Evolutionary conservation across 2,329 filamentous ascomycete species (phyloP).

Genomic region (Lasiodiplodia gonubiensis): DNA sequence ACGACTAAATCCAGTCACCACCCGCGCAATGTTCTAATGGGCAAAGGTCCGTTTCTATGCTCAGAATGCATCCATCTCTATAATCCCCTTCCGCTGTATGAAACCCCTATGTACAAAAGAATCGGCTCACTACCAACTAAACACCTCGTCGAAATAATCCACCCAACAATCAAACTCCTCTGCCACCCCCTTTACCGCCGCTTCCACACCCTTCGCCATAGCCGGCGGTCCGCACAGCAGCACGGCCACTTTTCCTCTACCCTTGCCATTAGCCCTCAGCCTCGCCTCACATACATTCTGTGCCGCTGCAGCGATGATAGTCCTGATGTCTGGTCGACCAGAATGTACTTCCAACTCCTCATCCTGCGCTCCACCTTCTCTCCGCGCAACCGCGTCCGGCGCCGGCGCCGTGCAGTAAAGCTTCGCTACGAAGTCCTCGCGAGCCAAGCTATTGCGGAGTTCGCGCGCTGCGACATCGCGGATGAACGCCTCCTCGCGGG

Average conservation of each 20-base stretch:
- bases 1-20: too few species aligned
- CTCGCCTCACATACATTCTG: neutral
- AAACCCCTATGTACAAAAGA: neutral
- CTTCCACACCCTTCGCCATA: conserved; percentile 54
- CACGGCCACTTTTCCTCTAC: conserved; percentile 41
- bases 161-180: conserved; percentile 42
- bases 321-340: conserved; percentile 50
- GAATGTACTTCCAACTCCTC: neutral
- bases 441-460: conserved; percentile 34
- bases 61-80: neutral
- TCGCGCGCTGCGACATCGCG: conserved; percentile 35
- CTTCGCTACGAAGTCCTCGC: conserved; percentile 37
- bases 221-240: conserved; percentile 54
- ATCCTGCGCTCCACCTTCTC: conserved; percentile 6
- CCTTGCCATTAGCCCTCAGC: conserved; percentile 38
- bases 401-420: conserved; percentile 24
- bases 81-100: neutral
- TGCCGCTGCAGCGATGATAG: conserved; percentile 43
- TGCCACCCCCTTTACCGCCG: conserved; percentile 46
- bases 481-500: conserved; percentile 41
- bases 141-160: conserved; percentile 56
- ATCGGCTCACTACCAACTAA: conserved; percentile 49
- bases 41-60: neutral
- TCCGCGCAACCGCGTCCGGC: neutral
- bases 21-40: neutral